These are phyloP conservation scores for Dimargaris verticillata DNA, from an alignment of 192 early-diverging fungal species.

Conservation along the genomic window DNA sequence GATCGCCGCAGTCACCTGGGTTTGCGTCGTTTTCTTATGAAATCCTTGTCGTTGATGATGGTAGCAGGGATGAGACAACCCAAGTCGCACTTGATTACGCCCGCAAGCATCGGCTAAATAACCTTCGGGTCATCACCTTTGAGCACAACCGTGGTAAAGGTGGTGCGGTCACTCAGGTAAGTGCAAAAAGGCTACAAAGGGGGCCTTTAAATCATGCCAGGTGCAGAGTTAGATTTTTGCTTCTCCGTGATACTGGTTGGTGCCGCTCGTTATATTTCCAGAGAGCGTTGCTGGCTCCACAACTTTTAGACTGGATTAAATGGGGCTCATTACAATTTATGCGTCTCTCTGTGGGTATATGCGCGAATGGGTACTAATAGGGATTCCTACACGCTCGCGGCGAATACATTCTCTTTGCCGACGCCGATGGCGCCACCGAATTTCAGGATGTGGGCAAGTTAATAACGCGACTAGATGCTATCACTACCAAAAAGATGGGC, in stretches of 20 bases:
- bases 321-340: no score
- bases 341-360: no score
- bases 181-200: neutral
- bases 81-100: conserved; percentile 50
- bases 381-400: conserved; percentile 70
- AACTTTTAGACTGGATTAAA: no score
- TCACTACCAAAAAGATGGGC: conserved; percentile 29
- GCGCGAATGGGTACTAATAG: conserved; percentile 21
- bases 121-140: conserved; percentile 57
- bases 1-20: no score
- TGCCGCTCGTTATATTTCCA: no score
- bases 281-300: no score
- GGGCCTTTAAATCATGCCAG: no score
- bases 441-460: conserved; percentile 74
- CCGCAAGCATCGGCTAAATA: conserved; percentile 28
- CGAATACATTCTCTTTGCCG: conserved; percentile 67
- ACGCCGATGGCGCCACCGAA: conserved; percentile 87
- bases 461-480: conserved; percentile 21
- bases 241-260: no score
- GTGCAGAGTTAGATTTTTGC: no score
- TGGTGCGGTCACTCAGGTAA: conserved; percentile 76
- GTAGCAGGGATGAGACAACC: conserved; percentile 61
- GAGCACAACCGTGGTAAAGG: conserved; percentile 84
- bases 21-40: conserved; percentile 46
- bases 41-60: conserved; percentile 87